These are phyloP conservation scores for Penicillium sp. DNA, from an alignment of 2,329 filamentous ascomycete genomes.

Conservation along the genomic window DNA sequence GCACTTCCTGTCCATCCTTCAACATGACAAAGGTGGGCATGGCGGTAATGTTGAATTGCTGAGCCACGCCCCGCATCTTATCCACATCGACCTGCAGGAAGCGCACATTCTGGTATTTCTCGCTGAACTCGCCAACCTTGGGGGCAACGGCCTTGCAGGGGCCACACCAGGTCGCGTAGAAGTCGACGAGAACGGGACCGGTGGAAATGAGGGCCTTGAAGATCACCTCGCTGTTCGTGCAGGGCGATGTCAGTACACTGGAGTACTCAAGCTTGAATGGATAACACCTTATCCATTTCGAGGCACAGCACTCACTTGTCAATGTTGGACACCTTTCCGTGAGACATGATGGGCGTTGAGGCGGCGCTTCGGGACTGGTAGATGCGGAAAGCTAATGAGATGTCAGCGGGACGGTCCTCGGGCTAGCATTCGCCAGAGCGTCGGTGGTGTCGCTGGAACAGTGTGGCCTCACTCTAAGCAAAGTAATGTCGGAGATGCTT, in stretches of 20 bases:
- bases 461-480: neutral
- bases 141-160: conserved; percentile 59
- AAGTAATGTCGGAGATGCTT: neutral
- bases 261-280: too few relatives aligned
- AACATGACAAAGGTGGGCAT: conserved; percentile 46
- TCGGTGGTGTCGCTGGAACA: neutral
- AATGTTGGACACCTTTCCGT: conserved; percentile 40
- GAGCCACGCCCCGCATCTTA: conserved; percentile 52
- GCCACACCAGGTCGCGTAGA: conserved; percentile 59
- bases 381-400: conserved; percentile 18
- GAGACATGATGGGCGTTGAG: conserved; percentile 28
- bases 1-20: conserved; percentile 39
- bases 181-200: conserved; percentile 56
- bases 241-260: neutral
- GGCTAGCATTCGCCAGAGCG: neutral
- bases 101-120: conserved; percentile 51
- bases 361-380: conserved; percentile 13
- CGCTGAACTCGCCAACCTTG: conserved; percentile 54
- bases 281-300: too few relatives aligned
- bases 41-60: conserved; percentile 53
- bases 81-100: conserved; percentile 61
- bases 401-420: neutral
- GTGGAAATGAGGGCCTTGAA: conserved; percentile 53
- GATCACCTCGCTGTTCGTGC: conserved; percentile 60
- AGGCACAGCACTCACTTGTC: conserved; percentile 34